A percentile compares a stretch with the other conserved stretches of the same genome.
Conservation (phyloP, 495 filamentous ascomycete genomes). For the Penicillium waksmanii region DNA sequence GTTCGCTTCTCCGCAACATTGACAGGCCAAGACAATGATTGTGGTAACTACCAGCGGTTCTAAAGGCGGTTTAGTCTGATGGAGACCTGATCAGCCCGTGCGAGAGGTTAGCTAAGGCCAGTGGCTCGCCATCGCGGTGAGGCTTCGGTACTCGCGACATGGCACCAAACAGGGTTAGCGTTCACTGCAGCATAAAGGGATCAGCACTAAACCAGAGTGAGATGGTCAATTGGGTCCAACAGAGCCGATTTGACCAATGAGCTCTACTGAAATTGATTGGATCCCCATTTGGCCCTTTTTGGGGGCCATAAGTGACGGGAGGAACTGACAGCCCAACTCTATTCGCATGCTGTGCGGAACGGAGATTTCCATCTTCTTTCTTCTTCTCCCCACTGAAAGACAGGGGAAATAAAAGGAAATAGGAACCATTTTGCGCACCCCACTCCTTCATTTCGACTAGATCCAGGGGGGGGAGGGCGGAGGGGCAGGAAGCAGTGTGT, state of each 20-base stretch:
- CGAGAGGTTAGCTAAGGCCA: background rate
- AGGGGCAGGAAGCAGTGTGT: background rate
- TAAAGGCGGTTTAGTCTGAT: background rate
- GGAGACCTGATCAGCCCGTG: constrained; percentile 2
- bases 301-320: constrained; percentile 3
- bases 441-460: constrained; percentile 1
- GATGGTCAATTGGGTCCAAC: background rate
- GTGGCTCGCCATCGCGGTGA: constrained; percentile 17
- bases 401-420: background rate
- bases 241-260: background rate
- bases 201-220: constrained; percentile 1
- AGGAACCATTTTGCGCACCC: background rate
- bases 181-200: constrained; percentile 1
- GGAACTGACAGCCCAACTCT: constrained; percentile 7
- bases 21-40: constrained; percentile 8
- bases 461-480: background rate
- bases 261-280: background rate
- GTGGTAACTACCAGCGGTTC: constrained; percentile 1
- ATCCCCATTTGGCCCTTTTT: background rate
- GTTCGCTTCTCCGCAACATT: constrained; percentile 16
- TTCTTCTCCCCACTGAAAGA: background rate
- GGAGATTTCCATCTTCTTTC: constrained; percentile 1
- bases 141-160: constrained; percentile 33
- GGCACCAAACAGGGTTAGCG: constrained; percentile 23
- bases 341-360: constrained; percentile 4